Percentiles rank a stretch among this genome's conserved stretches.
These are phyloP conservation scores for Pyrenochaeta sp. DNA, from an alignment of 2,329 filamentous ascomycete species.

Conservation along the genomic window DNA sequence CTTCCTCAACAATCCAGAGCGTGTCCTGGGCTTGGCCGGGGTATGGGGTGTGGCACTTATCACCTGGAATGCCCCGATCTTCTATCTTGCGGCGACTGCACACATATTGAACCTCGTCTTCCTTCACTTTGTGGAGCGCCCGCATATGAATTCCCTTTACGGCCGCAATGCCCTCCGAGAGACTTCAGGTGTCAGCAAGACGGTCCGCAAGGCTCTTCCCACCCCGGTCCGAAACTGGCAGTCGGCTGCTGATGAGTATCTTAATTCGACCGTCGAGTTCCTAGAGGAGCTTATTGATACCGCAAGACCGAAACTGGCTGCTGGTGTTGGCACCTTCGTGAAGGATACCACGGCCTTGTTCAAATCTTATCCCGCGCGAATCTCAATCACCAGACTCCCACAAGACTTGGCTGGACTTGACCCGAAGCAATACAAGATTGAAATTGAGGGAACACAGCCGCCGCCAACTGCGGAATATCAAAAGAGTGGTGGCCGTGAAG, in stretches of 20 bases:
- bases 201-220: slow-evolving; percentile 84
- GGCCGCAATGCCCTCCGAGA: slow-evolving; percentile 80
- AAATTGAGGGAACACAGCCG: slow-evolving; percentile 70
- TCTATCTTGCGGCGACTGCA: slow-evolving; percentile 83
- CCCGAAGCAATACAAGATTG: slow-evolving; percentile 79
- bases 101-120: slow-evolving; percentile 87
- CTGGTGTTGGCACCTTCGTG: slow-evolving; percentile 85
- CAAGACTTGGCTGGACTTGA: slow-evolving; percentile 82
- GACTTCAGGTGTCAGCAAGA: slow-evolving; percentile 91
- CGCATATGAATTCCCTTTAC: slow-evolving; percentile 92
- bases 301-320: slow-evolving; percentile 83
- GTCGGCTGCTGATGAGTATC: slow-evolving; percentile 83
- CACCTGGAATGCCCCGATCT: slow-evolving; percentile 86
- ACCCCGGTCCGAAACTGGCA: slow-evolving; percentile 83
- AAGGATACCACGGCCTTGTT: slow-evolving; percentile 88
- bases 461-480: slow-evolving; percentile 61
- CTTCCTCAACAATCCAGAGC: slow-evolving; percentile 96
- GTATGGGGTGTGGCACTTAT: slow-evolving; percentile 95
- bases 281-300: slow-evolving; percentile 90
- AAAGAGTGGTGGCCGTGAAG: slow-evolving; percentile 75
- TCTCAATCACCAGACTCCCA: slow-evolving; percentile 81
- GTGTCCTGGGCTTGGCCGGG: slow-evolving; percentile 91
- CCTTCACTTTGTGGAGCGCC: slow-evolving; percentile 91
- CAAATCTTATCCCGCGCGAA: slow-evolving; percentile 84
- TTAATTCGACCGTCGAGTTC: slow-evolving; percentile 86